Base-by-base conservation (phyloP, 2,329 filamentous ascomycete species). In the Penicillium brasilianum region DNA sequence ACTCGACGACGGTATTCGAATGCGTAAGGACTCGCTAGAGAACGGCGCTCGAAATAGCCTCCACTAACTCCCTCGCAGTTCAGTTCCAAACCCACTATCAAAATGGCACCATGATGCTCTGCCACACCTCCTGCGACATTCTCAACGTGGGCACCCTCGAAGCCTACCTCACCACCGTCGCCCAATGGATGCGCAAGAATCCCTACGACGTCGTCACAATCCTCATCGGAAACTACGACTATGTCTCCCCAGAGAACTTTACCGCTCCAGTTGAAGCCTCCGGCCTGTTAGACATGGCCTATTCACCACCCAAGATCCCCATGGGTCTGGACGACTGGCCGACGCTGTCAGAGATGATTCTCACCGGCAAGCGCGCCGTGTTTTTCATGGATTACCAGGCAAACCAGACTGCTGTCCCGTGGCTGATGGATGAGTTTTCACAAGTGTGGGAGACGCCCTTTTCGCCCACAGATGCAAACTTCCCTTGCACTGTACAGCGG, bases 371-470 rank as follows among this genome's bases (percentile, higher is more conserved):
- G 76, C 85, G 92, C 11, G 88, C 91, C 1, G 84, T 96, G 64
- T 84, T 95, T 76, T 92, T 95, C 78, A 85, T 96, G 79, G 92
- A 96, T 78, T 96, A 96, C 80, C 82, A 89, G 66, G 91, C 92
- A 66, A 88, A 97, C 74, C 90, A 96, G 77, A 86, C 83, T 0
- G 82, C 84, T 20, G 89, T 92, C 18, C 92, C 93, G 0, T 97
- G 92, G 87, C 84, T 97, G 44, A 82, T 97, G 43, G 91, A 96
- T 75, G 84, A 97, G 77, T 97, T 97, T 80, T 86, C 85, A 6
- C 90, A 96, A 72, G 85, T 96, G 79, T 97, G 91, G 91, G 92
- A 97, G 79, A 94, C 93, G 0, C 91, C 91, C 0, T 97, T 96
- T 74, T 91, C 92, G 56, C 92, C 87, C 0, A 86, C 83, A 0